Base-by-base conservation (phyloP, 1,139 yeast genomes). In the Yarrowia galli region DNA sequence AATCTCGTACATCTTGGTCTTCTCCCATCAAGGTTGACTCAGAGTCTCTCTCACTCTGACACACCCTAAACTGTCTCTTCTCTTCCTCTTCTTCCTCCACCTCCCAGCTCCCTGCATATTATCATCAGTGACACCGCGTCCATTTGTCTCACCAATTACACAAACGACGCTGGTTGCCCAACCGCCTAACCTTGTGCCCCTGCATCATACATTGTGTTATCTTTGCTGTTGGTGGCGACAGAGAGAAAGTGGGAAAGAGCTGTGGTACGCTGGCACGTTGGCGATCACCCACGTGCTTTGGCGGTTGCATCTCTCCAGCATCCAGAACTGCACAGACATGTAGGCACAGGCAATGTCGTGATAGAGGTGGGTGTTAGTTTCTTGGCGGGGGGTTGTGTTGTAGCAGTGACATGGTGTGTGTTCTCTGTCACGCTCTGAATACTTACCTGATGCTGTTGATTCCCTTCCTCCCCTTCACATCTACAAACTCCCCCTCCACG, bases 171-270 rank as follows among this genome's bases (percentile, higher is more conserved):
- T 35, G 25, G 20, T 2, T 20, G 58, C 58, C 58, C 58, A 51
- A 51, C 58, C 58, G 61, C 36, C 45, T 10, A 54, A 54, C 61
- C 46, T 54, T 22, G 46, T 54, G 46, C 46, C 61, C 61, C 61
- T 54, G 61, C 61, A 54, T 23, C 13, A 13, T 13, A 18, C 61
- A 36, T 53, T 20, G 12, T 23, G 12, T 23, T 54, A 51, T 35
- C 56, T 35, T 51, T 35, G 58, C 42, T 32, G 23, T 12, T 18
- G 7, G 36, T 15, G 38, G n/a, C n/a, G n/a, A n/a, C n/a, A n/a
- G n/a, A n/a, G n/a, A n/a, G n/a, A n/a, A n/a, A n/a, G n/a, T n/a
- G n/a, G n/a, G n/a, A n/a, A n/a, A n/a, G n/a, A n/a, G 25, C 42
- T 12, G 42, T 49, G 56, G 20, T 8, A 32, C 38, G 38, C n/a